phyloP scores from a whole-genome alignment of 306 rosid species.

The Heteromeles arbutifolia region DNA sequence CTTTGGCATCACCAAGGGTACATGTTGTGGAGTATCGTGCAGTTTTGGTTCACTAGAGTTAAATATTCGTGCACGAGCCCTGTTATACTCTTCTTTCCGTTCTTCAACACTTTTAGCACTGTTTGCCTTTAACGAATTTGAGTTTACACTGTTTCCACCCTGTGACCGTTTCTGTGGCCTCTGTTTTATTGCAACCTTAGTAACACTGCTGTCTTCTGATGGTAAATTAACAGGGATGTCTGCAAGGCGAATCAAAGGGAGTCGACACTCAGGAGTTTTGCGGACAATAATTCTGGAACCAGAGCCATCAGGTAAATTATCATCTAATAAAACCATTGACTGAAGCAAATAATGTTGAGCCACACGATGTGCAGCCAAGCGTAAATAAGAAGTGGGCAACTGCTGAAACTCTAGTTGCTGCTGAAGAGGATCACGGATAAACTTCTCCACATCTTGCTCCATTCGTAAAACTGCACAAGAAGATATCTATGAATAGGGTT shows the following conservation, averaged over 20 bases:
- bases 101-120: conserved; percentile 90
- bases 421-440: conserved; percentile 68
- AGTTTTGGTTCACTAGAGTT: conserved; percentile 59
- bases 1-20: conserved; percentile 43
- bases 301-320: conserved; percentile 77
- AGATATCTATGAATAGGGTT: conserved; percentile 10
- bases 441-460: conserved; percentile 94
- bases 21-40: conserved; percentile 50
- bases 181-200: conserved; percentile 90
- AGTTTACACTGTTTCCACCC: conserved; percentile 24
- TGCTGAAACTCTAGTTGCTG: conserved; percentile 93
- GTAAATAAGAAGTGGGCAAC: conserved; percentile 90
- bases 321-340: conserved; percentile 90
- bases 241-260: conserved; percentile 79
- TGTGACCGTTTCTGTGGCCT: conserved; percentile 74
- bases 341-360: conserved; percentile 92
- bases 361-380: conserved; percentile 96
- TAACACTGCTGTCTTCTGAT: conserved; percentile 44
- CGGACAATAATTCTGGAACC: conserved; percentile 92
- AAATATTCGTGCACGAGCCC: conserved; percentile 96
- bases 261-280: conserved; percentile 69
- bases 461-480: conserved; percentile 70
- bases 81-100: conserved; percentile 93
- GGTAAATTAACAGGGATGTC: conserved; percentile 76
- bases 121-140: conserved; percentile 44